These are phyloP conservation scores for Russula ochroleuca DNA, from an alignment of 768 basidiomycete species.

Conservation along the genomic window DNA sequence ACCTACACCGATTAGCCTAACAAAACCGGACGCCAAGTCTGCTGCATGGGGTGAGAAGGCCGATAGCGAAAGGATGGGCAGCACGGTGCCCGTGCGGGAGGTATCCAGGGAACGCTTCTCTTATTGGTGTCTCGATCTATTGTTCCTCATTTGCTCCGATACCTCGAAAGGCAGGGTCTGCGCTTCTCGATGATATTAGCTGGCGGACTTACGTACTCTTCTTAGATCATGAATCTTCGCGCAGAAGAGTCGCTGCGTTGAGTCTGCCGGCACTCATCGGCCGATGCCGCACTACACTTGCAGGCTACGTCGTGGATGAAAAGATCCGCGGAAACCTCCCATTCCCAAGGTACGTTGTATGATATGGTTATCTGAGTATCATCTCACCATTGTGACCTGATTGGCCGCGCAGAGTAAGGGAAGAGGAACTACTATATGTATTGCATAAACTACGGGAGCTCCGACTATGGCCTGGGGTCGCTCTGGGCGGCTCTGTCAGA, in stretches of 20 bases:
- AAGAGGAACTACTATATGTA: constrained; percentile 86
- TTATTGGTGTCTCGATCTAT: constrained; percentile 87
- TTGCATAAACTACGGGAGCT: constrained; percentile 70
- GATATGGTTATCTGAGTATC: not conserved
- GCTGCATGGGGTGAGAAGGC: not conserved
- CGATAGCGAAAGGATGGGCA: constrained; percentile 28
- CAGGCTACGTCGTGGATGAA: constrained; percentile 79
- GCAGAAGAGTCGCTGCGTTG: constrained; percentile 68
- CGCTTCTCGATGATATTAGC: not conserved
- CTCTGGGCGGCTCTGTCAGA: constrained; percentile 72
- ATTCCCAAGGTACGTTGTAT: constrained; percentile 63
- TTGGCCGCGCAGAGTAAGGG: constrained; percentile 55
- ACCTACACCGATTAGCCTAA: constrained; percentile 22
- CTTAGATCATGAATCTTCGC: constrained; percentile 55
- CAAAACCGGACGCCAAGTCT: constrained; percentile 22
- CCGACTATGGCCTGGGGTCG: constrained; percentile 67
- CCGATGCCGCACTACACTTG: constrained; percentile 66
- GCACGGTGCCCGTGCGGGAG: constrained; percentile 51
- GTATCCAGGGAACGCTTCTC: constrained; percentile 80
- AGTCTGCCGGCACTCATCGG: constrained; percentile 67
- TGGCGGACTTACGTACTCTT: not conserved
- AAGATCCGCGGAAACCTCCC: constrained; percentile 81
- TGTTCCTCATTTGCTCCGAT: constrained; percentile 77
- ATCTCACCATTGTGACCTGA: not conserved
- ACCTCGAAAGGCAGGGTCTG: constrained; percentile 49